Conservation (phyloP, 352 stramenopile species). For the Thraustochytrium striatum region DNA sequence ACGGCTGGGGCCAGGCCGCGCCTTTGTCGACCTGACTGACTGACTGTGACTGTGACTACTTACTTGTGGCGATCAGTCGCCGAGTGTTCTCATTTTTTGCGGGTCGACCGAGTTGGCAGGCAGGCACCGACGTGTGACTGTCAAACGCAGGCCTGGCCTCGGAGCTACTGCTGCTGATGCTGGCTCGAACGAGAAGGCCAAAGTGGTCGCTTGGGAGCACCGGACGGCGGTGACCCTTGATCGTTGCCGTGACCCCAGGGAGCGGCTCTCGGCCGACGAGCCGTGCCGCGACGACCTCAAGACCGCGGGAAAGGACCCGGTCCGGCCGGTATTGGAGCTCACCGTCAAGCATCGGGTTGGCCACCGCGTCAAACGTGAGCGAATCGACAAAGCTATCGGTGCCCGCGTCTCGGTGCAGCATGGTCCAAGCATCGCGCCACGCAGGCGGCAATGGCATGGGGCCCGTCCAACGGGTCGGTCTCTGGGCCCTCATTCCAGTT, state of each 20-base stretch:
- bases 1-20: too few species aligned
- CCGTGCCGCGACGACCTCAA: background rate
- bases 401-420: background rate
- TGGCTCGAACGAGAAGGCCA: background rate
- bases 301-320: background rate
- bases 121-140: too few species aligned
- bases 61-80: too few species aligned
- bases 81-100: too few species aligned
- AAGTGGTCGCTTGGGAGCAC: slow-evolving; percentile 45
- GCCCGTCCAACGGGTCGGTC: background rate
- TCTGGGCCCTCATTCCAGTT: slow-evolving; percentile 34
- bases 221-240: background rate
- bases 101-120: too few species aligned
- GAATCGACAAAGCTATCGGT: background rate
- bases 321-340: background rate
- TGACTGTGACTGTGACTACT: too few species aligned
- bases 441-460: background rate
- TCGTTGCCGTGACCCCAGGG: background rate
- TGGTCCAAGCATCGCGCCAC: background rate
- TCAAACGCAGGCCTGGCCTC: too few species aligned
- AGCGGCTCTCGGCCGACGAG: background rate
- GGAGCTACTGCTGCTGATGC: too few species aligned
- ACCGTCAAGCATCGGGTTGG: slow-evolving; percentile 10
- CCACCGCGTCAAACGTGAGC: background rate
- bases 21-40: too few species aligned